Evolutionary conservation across 108 stramenopile species (phyloP).

Genomic region (Schizochytrium sp.): DNA sequence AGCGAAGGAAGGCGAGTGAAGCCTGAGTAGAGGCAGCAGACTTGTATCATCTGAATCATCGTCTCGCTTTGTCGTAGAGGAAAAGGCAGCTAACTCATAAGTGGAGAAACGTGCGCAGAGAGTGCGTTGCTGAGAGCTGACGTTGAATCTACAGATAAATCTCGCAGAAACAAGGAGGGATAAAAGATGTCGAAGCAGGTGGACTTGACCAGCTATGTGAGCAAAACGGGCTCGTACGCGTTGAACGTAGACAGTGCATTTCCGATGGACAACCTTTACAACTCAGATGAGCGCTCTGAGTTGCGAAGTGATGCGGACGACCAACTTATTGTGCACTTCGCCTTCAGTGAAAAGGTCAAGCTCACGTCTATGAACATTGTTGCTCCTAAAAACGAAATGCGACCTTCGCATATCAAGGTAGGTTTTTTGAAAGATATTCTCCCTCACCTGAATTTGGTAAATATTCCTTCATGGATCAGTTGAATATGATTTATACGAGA

Average conservation of each 20-base stretch:
- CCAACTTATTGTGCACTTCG: constrained; percentile 52
- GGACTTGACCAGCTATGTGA: constrained; percentile 48
- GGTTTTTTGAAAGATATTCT: neutral
- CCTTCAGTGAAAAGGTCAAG: constrained; percentile 54
- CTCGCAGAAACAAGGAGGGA: neutral
- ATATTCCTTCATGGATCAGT: neutral
- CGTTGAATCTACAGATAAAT: too few relatives aligned
- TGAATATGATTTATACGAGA: neutral
- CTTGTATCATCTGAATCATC: too few relatives aligned
- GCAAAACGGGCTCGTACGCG: constrained; percentile 49
- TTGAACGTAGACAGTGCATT: constrained; percentile 41
- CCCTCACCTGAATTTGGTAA: neutral
- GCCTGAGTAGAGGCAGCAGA: too few relatives aligned
- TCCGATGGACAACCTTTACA: constrained; percentile 54
- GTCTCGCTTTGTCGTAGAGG: too few relatives aligned
- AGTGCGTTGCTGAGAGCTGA: neutral
- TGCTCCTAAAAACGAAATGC: neutral
- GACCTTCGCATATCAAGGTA: constrained; percentile 20
- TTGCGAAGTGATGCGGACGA: constrained; percentile 56
- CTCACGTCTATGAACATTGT: neutral
- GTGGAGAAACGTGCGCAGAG: neutral
- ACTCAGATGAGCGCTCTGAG: constrained; percentile 35
- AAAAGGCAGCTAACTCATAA: too few relatives aligned
- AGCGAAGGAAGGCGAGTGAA: too few relatives aligned
- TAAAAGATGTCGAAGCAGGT: neutral